A percentile compares a stretch with the other conserved stretches of the same genome.
Evolutionary conservation across 1,284 basidiomycete species (phyloP).

Genomic region (Apiotrichum porosum): DNA sequence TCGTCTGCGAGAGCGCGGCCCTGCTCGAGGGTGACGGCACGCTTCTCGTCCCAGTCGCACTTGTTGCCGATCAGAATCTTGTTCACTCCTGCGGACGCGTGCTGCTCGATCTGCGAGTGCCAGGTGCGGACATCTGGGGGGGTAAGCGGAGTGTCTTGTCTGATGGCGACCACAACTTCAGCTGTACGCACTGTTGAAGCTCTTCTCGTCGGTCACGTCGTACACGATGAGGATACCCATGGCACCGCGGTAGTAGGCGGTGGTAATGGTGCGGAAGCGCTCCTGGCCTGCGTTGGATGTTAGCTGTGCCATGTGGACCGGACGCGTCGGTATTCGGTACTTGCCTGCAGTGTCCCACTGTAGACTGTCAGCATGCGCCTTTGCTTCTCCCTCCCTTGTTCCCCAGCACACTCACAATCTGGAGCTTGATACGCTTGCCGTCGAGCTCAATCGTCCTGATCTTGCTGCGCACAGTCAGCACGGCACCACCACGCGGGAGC

Average conservation of each 20-base stretch:
- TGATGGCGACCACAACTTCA: neutral
- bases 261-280: constrained; percentile 98
- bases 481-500: too few relatives aligned
- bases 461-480: constrained; percentile 30
- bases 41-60: constrained; percentile 97
- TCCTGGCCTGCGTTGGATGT: constrained; percentile 66
- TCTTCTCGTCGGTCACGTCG: constrained; percentile 96
- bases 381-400: too few relatives aligned
- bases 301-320: neutral
- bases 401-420: constrained; percentile 77
- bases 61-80: constrained; percentile 99
- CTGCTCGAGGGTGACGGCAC: constrained; percentile 72
- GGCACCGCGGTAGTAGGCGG: constrained; percentile 99
- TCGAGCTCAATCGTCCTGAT: constrained; percentile 99
- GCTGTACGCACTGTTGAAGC: constrained; percentile 79
- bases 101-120: constrained; percentile 98
- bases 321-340: constrained; percentile 1
- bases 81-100: constrained; percentile 97
- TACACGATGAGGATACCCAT: constrained; percentile 99
- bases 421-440: constrained; percentile 98
- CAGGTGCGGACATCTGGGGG: constrained; percentile 90
- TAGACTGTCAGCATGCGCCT: constrained; percentile 8
- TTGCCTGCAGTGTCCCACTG: constrained; percentile 91
- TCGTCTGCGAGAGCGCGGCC: constrained; percentile 68
- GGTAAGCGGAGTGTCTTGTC: neutral